Conservation (phyloP, 2,329 filamentous ascomycete genomes). For the Paecilomyces variotii region DNA sequence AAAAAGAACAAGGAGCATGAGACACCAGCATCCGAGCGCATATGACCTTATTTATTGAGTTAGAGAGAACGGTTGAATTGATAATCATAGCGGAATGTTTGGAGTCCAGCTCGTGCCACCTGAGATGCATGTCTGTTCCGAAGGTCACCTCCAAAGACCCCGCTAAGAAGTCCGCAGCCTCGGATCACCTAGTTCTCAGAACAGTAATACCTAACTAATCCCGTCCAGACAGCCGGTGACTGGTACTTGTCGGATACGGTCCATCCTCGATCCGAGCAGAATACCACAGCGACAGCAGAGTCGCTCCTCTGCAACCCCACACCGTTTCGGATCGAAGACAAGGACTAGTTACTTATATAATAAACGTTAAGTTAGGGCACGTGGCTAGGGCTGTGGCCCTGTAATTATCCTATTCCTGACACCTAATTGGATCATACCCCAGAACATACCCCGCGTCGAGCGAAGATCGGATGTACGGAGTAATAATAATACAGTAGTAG, state of each 20-base stretch:
- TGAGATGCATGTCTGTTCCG: not conserved
- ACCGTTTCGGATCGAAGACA: not conserved
- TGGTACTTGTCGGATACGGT: not conserved
- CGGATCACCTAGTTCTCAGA: not conserved
- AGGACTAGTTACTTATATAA: not conserved
- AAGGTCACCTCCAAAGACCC: not conserved
- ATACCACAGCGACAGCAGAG: not conserved
- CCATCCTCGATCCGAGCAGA: not conserved
- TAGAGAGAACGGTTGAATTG: not conserved
- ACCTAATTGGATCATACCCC: too few species aligned
- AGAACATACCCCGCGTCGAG: too few species aligned
- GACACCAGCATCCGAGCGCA: not conserved
- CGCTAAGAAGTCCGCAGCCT: not conserved
- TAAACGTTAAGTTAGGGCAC: too few species aligned
- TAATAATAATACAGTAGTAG: too few species aligned
- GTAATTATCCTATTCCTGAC: too few species aligned
- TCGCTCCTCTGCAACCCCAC: not conserved
- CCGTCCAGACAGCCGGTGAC: not conserved
- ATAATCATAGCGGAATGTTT: not conserved
- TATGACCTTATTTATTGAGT: not conserved
- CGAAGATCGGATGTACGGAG: too few species aligned
- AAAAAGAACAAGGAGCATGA: not conserved
- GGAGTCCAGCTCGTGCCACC: not conserved
- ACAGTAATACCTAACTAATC: too few species aligned
- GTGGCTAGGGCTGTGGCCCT: too few species aligned